Evolutionary conservation across 139 green algal genomes (phyloP).

Genomic region (Tetradesmus lagerheimii): DNA sequence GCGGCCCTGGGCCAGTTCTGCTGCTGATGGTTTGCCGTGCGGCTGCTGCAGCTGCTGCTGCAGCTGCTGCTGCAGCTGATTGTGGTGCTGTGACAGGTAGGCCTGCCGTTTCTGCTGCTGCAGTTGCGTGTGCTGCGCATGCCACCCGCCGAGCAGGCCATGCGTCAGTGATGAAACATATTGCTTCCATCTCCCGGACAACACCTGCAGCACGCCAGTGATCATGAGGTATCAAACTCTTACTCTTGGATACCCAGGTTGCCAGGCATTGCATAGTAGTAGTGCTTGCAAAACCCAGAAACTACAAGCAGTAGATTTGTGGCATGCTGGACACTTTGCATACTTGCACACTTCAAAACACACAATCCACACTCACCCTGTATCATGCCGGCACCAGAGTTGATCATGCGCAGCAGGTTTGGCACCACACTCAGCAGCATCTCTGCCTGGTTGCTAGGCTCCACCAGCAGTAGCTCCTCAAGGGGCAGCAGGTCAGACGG

Average conservation of each 20-base stretch:
- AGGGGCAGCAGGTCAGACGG: constrained; percentile 28
- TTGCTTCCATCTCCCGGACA: constrained; percentile 55
- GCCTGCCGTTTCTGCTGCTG: not conserved
- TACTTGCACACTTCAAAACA: too few species aligned
- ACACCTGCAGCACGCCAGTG: constrained; percentile 51
- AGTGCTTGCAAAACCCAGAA: too few species aligned
- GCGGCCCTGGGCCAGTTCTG: not conserved
- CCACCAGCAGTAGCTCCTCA: constrained; percentile 42
- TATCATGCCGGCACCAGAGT: constrained; percentile 49
- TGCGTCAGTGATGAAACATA: constrained; percentile 20
- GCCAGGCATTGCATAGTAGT: too few species aligned
- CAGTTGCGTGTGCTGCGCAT: not conserved
- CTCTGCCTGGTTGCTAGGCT: not conserved
- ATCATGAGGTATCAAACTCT: too few species aligned
- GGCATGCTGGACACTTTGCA: too few species aligned
- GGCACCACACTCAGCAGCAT: constrained; percentile 48
- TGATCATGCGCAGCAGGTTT: constrained; percentile 61
- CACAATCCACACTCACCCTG: constrained; percentile 52
- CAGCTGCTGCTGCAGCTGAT: not conserved
- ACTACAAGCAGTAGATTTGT: too few species aligned
- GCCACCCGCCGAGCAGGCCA: constrained; percentile 50
- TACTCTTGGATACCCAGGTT: too few species aligned
- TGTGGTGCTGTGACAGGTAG: not conserved
- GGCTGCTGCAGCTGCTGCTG: not conserved
- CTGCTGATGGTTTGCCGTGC: not conserved